These are phyloP conservation scores for Trichoderma sp. DNA, from an alignment of 2,329 filamentous ascomycete species.

Conservation along the genomic window DNA sequence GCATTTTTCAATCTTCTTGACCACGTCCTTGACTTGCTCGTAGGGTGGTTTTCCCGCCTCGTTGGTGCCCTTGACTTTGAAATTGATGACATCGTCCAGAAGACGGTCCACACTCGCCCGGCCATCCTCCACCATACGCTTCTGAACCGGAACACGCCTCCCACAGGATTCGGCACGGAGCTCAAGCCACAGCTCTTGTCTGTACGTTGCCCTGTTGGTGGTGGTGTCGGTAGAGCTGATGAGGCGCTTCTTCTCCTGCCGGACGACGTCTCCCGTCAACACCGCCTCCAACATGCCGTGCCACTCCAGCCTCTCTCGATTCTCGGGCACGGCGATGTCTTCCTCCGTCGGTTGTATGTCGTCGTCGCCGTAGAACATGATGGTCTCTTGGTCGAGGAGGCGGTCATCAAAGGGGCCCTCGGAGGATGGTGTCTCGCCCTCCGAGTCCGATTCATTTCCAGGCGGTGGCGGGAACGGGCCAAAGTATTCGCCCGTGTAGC, in stretches of 20 bases:
- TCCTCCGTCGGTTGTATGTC: constrained; percentile 84
- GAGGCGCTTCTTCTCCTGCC: constrained; percentile 94
- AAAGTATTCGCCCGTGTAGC: constrained; percentile 63
- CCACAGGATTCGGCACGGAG: constrained; percentile 81
- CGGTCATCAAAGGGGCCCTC: constrained; percentile 81
- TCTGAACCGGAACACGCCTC: constrained; percentile 77
- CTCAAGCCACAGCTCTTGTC: constrained; percentile 82
- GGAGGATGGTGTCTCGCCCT: constrained; percentile 85
- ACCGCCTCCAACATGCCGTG: constrained; percentile 97
- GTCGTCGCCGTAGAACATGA: constrained; percentile 89
- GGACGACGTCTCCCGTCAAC: constrained; percentile 91
- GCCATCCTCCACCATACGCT: constrained; percentile 82
- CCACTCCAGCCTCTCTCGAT: constrained; percentile 91
- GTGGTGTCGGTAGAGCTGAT: constrained; percentile 69
- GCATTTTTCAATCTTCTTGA: constrained; percentile 85
- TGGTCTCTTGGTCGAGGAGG: constrained; percentile 87
- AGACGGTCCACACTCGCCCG: constrained; percentile 68
- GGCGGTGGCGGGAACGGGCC: constrained; percentile 61
- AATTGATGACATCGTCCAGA: constrained; percentile 86
- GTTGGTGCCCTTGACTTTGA: constrained; percentile 89
- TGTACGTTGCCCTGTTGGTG: constrained; percentile 62
- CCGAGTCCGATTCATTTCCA: constrained; percentile 76
- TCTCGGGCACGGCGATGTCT: constrained; percentile 82
- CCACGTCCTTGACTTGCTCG: constrained; percentile 85
- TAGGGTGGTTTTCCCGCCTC: constrained; percentile 85